phyloP scores from a whole-genome alignment of 306 rosid species.

The Lathyrus sativus region DNA sequence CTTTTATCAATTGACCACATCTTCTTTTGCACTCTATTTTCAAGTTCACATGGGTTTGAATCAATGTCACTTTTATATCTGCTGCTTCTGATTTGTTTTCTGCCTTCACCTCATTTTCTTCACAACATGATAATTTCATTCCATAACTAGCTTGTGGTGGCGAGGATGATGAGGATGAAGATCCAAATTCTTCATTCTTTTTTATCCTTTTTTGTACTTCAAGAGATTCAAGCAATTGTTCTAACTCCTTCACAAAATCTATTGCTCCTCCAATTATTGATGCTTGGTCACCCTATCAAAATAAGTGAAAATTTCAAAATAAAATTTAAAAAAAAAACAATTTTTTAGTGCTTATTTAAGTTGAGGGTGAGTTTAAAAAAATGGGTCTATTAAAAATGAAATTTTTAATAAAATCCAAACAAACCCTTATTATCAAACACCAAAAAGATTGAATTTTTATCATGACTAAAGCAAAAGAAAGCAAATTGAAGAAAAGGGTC shows the following conservation, averaged over 20 bases:
- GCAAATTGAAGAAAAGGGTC: constrained; percentile 19
- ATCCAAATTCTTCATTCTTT: constrained; percentile 43
- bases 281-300: constrained; percentile 90
- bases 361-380: background rate
- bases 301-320: background rate
- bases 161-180: constrained; percentile 25
- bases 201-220: constrained; percentile 69
- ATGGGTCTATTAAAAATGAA: background rate
- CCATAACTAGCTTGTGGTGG: constrained; percentile 33
- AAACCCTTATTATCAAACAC: background rate
- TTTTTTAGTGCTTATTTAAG: background rate
- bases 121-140: constrained; percentile 41
- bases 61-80: constrained; percentile 70
- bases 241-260: constrained; percentile 92
- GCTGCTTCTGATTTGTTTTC: constrained; percentile 73
- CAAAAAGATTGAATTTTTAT: constrained; percentile 42
- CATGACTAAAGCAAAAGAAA: constrained; percentile 28
- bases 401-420: background rate
- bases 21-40: constrained; percentile 67
- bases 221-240: constrained; percentile 75
- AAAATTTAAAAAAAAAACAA: background rate
- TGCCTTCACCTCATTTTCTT: constrained; percentile 56
- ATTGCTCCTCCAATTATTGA: constrained; percentile 96
- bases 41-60: constrained; percentile 91
- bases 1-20: constrained; percentile 66